Evolutionary conservation across 2,329 filamentous ascomycete species (phyloP).

Genomic region (Cordyceps tenuipes): DNA sequence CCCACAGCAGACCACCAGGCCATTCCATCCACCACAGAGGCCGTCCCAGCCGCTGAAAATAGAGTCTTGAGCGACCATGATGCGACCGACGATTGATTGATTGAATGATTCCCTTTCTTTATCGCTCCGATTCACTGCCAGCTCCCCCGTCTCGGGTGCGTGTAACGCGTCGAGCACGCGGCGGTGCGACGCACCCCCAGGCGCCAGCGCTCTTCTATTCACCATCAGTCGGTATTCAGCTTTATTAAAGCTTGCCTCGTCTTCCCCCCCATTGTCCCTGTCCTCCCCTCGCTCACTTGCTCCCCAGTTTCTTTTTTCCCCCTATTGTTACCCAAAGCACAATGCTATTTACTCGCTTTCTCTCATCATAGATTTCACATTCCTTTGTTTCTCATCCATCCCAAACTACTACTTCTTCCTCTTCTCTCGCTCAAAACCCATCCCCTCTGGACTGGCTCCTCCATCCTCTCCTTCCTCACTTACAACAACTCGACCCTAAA

Average conservation of each 20-base stretch:
- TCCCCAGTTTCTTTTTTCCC: neutral
- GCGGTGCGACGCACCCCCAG: neutral
- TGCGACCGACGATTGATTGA: neutral
- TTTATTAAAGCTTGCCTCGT: conserved; percentile 6
- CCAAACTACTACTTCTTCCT: neutral
- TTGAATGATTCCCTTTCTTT: neutral
- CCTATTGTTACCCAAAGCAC: neutral
- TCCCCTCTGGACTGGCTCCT: conserved; percentile 12
- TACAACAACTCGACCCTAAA: neutral
- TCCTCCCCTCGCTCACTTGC: neutral
- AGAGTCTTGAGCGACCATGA: neutral
- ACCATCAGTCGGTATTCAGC: neutral
- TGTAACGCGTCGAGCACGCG: neutral
- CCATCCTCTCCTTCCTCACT: neutral
- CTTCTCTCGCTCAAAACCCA: neutral
- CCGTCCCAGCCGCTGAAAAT: neutral
- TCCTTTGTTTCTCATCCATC: neutral
- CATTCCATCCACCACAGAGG: neutral
- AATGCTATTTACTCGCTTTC: neutral
- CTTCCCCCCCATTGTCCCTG: conserved; percentile 3
- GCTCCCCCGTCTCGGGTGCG: neutral
- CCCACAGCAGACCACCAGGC: neutral
- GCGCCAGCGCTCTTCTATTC: neutral
- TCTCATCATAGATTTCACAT: conserved; percentile 12
- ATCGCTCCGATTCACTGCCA: neutral